These are phyloP conservation scores for Cladosporium colombiae DNA, from an alignment of 2,329 filamentous ascomycete species.

Conservation along the genomic window DNA sequence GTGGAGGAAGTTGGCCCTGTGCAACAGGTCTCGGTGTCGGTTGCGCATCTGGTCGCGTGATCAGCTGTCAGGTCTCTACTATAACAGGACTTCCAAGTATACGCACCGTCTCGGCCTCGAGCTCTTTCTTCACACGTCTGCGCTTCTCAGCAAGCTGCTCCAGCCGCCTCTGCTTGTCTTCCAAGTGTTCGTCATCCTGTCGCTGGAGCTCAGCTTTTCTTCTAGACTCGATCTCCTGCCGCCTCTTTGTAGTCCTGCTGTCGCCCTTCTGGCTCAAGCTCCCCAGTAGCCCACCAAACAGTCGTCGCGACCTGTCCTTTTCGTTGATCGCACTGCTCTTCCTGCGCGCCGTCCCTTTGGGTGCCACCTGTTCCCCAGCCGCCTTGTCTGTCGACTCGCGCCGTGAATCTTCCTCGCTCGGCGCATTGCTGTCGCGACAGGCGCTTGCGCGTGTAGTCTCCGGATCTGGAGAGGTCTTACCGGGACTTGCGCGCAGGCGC, in stretches of 20 bases:
- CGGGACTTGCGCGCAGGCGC: slow-evolving; percentile 33
- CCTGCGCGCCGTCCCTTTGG: slow-evolving; percentile 21
- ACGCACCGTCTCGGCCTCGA: slow-evolving; percentile 76
- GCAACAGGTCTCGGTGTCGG: slow-evolving; percentile 70
- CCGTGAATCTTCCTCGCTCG: neutral
- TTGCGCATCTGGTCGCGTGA: slow-evolving; percentile 58
- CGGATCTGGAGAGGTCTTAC: slow-evolving; percentile 31
- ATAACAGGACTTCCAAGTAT: neutral
- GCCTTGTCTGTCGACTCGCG: slow-evolving; percentile 16
- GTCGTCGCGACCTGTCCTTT: slow-evolving; percentile 76
- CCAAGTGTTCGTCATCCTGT: slow-evolving; percentile 71
- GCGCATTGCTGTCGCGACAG: neutral
- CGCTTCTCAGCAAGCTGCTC: slow-evolving; percentile 55
- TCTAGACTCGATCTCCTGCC: slow-evolving; percentile 83
- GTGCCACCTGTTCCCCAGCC: slow-evolving; percentile 10
- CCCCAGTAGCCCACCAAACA: slow-evolving; percentile 67
- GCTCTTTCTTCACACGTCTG: slow-evolving; percentile 68
- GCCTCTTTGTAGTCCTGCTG: slow-evolving; percentile 63
- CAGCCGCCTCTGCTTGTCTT: slow-evolving; percentile 64
- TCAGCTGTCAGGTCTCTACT: neutral
- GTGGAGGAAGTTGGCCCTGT: slow-evolving; percentile 70
- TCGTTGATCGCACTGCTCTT: slow-evolving; percentile 58
- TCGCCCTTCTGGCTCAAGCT: slow-evolving; percentile 53
- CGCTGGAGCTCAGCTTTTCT: slow-evolving; percentile 65
- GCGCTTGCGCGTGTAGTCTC: slow-evolving; percentile 3